Conservation (phyloP, 768 basidiomycete genomes). For the Panellus pusillus region DNA sequence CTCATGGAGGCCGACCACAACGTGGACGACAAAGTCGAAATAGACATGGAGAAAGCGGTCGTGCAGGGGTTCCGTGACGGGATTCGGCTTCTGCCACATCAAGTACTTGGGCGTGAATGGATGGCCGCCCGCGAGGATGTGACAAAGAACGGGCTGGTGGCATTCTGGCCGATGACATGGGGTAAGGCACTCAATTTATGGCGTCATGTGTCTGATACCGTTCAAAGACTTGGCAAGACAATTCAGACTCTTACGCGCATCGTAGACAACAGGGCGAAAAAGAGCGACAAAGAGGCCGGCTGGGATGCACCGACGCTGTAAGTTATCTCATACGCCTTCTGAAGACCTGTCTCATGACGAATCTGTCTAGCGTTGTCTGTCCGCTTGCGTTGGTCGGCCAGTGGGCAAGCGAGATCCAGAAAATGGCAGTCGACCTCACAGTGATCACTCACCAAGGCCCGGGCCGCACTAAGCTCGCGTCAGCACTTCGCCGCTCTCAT, state of each 20-base stretch:
- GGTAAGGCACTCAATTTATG: conserved; percentile 40
- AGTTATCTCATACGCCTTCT: conserved; percentile 24
- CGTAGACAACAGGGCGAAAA: conserved; percentile 73
- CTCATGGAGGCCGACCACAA: conserved; percentile 69
- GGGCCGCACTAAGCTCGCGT: conserved; percentile 64
- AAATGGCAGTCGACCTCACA: conserved; percentile 62
- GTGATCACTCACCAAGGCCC: conserved; percentile 87
- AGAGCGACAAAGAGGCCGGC: conserved; percentile 68
- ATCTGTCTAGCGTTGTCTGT: conserved; percentile 67
- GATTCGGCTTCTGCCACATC: conserved; percentile 79
- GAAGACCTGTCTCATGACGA: background rate
- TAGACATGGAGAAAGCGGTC: conserved; percentile 64
- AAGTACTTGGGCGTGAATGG: conserved; percentile 83
- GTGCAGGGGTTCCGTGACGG: conserved; percentile 78
- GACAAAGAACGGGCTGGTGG: conserved; percentile 73
- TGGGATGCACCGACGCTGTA: conserved; percentile 74
- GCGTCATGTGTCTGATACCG: background rate
- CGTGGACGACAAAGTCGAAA: conserved; percentile 53
- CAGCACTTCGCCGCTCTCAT: conserved; percentile 51
- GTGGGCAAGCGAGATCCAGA: conserved; percentile 85
- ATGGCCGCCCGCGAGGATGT: conserved; percentile 78
- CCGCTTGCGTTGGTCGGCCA: conserved; percentile 87
- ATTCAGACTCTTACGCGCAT: conserved; percentile 90
- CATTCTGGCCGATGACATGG: conserved; percentile 91
- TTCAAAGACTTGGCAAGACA: conserved; percentile 75